Conservation (phyloP, 1,284 basidiomycete species). For the Trichosporon asahii region DNA sequence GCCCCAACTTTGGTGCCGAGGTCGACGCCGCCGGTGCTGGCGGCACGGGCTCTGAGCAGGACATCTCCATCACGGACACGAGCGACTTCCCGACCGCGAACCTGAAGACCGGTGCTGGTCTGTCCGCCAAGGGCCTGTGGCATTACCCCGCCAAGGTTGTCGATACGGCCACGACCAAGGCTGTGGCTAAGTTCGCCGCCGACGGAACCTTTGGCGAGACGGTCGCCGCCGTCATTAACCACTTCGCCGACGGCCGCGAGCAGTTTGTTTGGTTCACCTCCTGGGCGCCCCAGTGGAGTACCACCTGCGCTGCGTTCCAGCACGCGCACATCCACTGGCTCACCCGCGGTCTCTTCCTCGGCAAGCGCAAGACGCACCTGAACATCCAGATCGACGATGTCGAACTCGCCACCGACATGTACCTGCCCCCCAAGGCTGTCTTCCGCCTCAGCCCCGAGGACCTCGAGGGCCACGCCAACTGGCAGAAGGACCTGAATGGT, state of each 20-base stretch:
- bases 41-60: constrained; percentile 4
- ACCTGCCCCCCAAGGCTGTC: neutral
- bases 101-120: constrained; percentile 9
- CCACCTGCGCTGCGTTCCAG: constrained; percentile 11
- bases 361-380: constrained; percentile 19
- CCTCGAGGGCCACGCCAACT: constrained; percentile 14
- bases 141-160: constrained; percentile 13
- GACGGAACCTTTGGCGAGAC: neutral
- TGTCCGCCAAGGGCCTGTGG: constrained; percentile 9
- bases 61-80: constrained; percentile 7
- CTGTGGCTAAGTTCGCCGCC: constrained; percentile 9
- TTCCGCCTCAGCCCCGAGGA: constrained; percentile 16
- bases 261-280: constrained; percentile 16
- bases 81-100: constrained; percentile 11
- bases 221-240: constrained; percentile 18
- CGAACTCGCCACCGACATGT: constrained; percentile 15
- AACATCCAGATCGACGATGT: constrained; percentile 18
- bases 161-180: constrained; percentile 5
- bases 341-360: constrained; percentile 18
- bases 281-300: constrained; percentile 17
- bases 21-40: neutral
- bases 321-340: constrained; percentile 20
- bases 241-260: constrained; percentile 4
- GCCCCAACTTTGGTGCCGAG: neutral
- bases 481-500: constrained; percentile 16